These are phyloP conservation scores for Solanum sitiens DNA, from an alignment of 257 asterid species.

Conservation along the genomic window DNA sequence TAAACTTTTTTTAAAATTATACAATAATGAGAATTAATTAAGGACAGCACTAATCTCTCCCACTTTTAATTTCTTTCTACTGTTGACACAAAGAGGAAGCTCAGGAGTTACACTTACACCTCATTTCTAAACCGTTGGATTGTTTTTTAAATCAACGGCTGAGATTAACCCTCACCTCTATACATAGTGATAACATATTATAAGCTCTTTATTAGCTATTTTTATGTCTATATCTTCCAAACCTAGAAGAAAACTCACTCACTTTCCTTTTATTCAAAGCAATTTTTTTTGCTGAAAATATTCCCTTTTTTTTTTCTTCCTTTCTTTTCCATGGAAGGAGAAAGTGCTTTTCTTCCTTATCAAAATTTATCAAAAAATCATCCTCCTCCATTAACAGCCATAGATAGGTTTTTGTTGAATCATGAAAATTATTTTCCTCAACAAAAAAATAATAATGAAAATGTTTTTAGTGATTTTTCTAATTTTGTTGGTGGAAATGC, in stretches of 20 bases:
- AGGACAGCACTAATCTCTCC: constrained; percentile 28
- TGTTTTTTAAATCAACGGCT: neutral
- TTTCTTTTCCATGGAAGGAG: constrained; percentile 33
- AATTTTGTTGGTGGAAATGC: neutral
- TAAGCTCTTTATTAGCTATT: neutral
- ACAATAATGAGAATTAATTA: constrained; percentile 13
- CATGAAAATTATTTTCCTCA: constrained; percentile 6
- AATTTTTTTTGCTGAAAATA: constrained; percentile 11
- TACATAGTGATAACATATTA: neutral
- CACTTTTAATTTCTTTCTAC: constrained; percentile 8
- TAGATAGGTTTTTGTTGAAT: constrained; percentile 26
- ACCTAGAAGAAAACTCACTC: neutral
- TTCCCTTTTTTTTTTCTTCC: neutral
- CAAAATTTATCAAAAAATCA: neutral
- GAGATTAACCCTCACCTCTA: neutral
- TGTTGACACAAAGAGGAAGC: constrained; percentile 18
- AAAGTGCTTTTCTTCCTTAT: neutral
- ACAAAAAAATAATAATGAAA: neutral
- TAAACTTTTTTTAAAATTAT: neutral
- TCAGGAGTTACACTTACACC: constrained; percentile 14
- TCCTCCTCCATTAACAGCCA: constrained; percentile 19
- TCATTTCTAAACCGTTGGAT: constrained; percentile 39
- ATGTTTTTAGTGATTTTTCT: neutral
- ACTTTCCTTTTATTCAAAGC: constrained; percentile 15
- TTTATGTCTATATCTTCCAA: neutral